These are phyloP conservation scores for Tilletiaria anomala DNA, from an alignment of 1,284 basidiomycete species.

Conservation along the genomic window DNA sequence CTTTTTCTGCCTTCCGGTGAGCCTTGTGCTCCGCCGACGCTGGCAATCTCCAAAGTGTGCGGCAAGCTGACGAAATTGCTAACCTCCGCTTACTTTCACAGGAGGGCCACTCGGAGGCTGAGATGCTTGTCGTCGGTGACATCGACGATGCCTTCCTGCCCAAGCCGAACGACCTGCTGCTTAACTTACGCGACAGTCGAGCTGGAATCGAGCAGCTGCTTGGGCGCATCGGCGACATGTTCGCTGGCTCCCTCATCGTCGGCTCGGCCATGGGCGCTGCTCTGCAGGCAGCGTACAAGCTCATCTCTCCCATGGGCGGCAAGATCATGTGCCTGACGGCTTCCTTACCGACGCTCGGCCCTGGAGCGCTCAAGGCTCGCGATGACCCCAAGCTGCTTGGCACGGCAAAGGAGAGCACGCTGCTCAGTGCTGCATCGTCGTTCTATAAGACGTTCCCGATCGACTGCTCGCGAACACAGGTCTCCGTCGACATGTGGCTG, in stretches of 20 bases:
- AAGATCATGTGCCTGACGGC: slow-evolving; percentile 85
- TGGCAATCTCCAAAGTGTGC: background rate
- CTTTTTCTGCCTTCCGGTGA: slow-evolving; percentile 71
- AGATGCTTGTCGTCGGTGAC: slow-evolving; percentile 94
- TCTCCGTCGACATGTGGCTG: slow-evolving; percentile 98
- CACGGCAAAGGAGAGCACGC: slow-evolving; percentile 59
- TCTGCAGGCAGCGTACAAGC: slow-evolving; percentile 85
- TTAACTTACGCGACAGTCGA: slow-evolving; percentile 78
- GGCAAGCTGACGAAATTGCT: background rate
- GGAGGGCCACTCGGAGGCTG: slow-evolving; percentile 68
- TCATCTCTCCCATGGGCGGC: slow-evolving; percentile 84
- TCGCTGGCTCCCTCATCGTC: slow-evolving; percentile 76
- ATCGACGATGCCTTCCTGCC: slow-evolving; percentile 94
- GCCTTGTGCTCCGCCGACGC: background rate
- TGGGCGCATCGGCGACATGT: slow-evolving; percentile 80
- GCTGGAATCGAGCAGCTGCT: slow-evolving; percentile 69
- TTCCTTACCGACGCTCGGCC: slow-evolving; percentile 71
- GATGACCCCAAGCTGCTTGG: slow-evolving; percentile 94
- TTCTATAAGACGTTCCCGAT: slow-evolving; percentile 99
- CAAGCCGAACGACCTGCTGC: slow-evolving; percentile 83
- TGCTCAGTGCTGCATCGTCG: slow-evolving; percentile 50
- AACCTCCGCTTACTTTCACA: slow-evolving; percentile 28
- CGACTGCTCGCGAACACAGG: slow-evolving; percentile 90
- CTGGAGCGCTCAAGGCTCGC: slow-evolving; percentile 82
- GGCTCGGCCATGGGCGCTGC: slow-evolving; percentile 93